Percentiles rank a stretch among this genome's conserved stretches.
Conservation (phyloP, 73 alveolate species). For the Effrenium voratum region DNA sequence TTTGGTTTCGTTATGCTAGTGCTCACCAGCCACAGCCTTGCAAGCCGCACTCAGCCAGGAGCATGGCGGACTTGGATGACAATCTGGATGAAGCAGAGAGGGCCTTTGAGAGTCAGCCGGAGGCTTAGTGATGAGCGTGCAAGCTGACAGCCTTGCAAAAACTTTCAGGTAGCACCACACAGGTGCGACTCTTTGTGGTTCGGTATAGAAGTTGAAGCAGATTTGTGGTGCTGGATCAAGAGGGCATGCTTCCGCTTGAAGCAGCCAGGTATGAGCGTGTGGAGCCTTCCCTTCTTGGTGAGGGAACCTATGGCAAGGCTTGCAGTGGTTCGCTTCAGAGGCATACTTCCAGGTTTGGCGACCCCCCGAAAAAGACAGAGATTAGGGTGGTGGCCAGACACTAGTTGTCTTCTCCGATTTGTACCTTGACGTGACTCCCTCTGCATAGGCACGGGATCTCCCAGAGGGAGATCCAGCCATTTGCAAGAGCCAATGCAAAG, state of each 20-base stretch:
- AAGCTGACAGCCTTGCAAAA: no score
- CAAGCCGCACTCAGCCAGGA: neutral
- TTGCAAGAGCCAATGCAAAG: no score
- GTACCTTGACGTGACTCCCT: no score
- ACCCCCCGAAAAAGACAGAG: no score
- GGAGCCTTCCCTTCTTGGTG: conserved; percentile 84
- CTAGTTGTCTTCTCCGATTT: no score
- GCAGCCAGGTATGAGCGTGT: conserved; percentile 37
- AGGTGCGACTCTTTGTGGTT: no score
- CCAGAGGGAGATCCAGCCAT: no score
- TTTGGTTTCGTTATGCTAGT: no score
- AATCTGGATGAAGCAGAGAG: conserved; percentile 69
- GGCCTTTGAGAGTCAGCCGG: conserved; percentile 66
- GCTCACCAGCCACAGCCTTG: neutral
- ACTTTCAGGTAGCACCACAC: no score
- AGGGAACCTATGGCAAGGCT: conserved; percentile 84
- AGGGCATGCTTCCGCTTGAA: neutral
- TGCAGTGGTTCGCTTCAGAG: neutral
- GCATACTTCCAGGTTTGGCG: neutral
- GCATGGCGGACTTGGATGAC: conserved; percentile 85
- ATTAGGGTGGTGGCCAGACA: no score
- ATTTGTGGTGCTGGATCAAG: neutral
- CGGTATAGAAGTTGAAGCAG: no score
- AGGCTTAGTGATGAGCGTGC: neutral
- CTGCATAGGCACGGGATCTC: no score